Base-by-base conservation (phyloP, 1,284 basidiomycete species). In the Mycosarcoma mackinlayi region DNA sequence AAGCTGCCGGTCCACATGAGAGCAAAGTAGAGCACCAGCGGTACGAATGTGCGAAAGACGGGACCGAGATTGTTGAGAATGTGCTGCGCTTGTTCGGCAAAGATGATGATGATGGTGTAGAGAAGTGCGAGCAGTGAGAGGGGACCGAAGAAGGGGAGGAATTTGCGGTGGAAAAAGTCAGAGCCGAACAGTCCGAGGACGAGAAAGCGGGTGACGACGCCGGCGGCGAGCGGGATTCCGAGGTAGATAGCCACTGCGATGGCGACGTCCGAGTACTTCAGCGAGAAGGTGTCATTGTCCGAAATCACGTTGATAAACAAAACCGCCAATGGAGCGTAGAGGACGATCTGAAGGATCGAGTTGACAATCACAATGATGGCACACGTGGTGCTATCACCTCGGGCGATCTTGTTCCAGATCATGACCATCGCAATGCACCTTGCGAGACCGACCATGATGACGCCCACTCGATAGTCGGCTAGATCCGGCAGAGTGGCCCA, bases 401-500 rank as follows among this genome's bases (percentile, higher is more conserved):
- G 82, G 0, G 91, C 91, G n/a, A 94, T 87, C 54, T 88, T 86
- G 78, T 89, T 92, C 92, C 72, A 72, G 58, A 82, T 69, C 75
- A 80, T 75, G 9, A 79, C 76, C 78, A 81, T 75, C 14, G 72
- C 73, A 42, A 80, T 78, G 54, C 79, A 87, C 38, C 86, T 72
- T 6, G 86, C 91, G 0, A 89, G 79, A 7, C 89, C 86, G 41
- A 88, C 86, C 78, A 89, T 84, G 77, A 89, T 86, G 31, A 89
- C 86, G 7, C 88, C 86, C 0, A 83, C 84, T 2, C 84, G 63
- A 56, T 83, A 82, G 6, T 55, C 58, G 16, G 51, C 55, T 11
- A 81, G 54, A 54, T 93, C 92, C 0, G 92, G 92, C 1, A 94
- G 85, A 2, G 91, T 91, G 0, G 91, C 91, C 90, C 91, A 93